These are phyloP conservation scores for Coniochaeta sp. DNA, from an alignment of 2,329 filamentous ascomycete species.

Conservation along the genomic window DNA sequence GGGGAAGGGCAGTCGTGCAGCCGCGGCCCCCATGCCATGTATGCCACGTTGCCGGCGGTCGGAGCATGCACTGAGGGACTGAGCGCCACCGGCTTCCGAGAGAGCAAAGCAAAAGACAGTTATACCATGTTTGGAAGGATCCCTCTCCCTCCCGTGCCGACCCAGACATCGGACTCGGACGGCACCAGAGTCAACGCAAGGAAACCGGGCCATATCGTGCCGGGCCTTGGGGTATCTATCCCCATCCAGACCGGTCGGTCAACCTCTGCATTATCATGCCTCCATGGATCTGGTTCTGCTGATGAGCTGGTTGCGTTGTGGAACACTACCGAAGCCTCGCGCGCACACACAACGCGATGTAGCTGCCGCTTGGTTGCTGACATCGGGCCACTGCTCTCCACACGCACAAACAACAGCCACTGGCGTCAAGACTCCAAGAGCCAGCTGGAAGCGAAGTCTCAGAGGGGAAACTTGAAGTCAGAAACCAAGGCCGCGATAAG, in stretches of 20 bases:
- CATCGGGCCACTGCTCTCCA: neutral
- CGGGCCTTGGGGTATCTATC: neutral
- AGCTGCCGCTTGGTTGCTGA: neutral
- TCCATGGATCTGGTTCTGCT: neutral
- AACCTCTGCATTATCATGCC: neutral
- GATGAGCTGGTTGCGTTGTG: neutral
- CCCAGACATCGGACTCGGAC: neutral
- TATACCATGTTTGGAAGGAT: neutral
- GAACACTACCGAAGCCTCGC: neutral
- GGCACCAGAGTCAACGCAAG: neutral
- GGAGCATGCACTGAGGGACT: constrained; percentile 3
- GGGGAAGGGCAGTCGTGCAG: constrained; percentile 8
- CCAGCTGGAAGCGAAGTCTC: too few species aligned
- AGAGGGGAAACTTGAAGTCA: neutral
- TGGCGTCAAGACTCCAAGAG: neutral
- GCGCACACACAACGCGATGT: neutral
- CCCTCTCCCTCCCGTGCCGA: neutral
- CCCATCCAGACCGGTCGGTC: neutral
- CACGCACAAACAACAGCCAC: neutral
- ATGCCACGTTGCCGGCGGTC: constrained; percentile 9
- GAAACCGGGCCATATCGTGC: neutral
- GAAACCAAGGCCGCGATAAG: neutral
- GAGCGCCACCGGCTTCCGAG: neutral
- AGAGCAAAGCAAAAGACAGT: neutral
- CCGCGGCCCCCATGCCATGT: constrained; percentile 5